These are phyloP conservation scores for Actinomucor elegans DNA, from an alignment of 371 early-diverging fungal species.

Conservation along the genomic window DNA sequence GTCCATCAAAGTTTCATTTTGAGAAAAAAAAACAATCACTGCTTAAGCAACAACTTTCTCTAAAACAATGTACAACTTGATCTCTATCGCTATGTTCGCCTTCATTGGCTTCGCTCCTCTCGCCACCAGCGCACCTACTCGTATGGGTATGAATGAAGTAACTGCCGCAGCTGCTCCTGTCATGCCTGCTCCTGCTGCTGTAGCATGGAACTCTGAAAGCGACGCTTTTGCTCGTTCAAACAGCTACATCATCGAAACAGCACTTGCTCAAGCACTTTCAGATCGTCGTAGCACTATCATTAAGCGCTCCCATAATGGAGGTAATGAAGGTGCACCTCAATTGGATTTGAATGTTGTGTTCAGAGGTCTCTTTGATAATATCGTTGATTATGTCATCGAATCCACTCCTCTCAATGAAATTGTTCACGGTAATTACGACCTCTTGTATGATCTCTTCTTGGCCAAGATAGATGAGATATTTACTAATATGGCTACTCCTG, in stretches of 20 bases:
- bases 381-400: constrained; percentile 3
- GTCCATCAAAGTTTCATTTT: background rate
- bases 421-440: constrained; percentile 11
- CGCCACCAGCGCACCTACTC: constrained; percentile 2
- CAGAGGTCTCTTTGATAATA: constrained; percentile 5
- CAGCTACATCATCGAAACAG: background rate
- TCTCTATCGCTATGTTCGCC: constrained; percentile 6
- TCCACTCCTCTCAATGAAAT: constrained; percentile 5
- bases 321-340: background rate
- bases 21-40: constrained; percentile 2
- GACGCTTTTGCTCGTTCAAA: background rate
- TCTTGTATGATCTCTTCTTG: constrained; percentile 6
- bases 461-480: background rate
- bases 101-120: constrained; percentile 1
- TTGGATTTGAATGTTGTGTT: background rate
- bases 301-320: background rate
- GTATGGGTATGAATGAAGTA: background rate
- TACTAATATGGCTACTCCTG: background rate
- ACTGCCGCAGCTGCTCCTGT: background rate
- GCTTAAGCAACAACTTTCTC: background rate
- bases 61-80: constrained; percentile 2
- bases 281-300: background rate
- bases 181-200: too few relatives aligned
- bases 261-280: background rate
- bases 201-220: constrained; percentile 1